Conservation (phyloP, 257 asterid species). For the Plantago major region DNA sequence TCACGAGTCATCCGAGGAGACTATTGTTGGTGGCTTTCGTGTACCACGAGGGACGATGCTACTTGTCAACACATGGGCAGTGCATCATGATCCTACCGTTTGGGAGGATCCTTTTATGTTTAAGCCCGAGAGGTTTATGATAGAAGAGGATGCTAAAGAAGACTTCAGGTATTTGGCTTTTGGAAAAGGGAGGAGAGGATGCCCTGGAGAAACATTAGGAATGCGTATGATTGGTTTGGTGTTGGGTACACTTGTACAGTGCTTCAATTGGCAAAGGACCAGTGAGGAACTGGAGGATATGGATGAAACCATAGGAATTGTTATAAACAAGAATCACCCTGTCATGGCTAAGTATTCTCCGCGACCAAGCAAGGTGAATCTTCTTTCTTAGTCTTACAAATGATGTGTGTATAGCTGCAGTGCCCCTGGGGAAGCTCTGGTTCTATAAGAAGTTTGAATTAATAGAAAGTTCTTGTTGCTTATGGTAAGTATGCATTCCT, state of each 20-base stretch:
- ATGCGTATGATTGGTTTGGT: slow-evolving; percentile 5
- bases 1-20: slow-evolving; percentile 27
- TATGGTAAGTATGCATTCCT: no score
- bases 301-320: slow-evolving; percentile 1
- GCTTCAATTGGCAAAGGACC: not conserved
- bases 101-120: slow-evolving; percentile 6
- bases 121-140: slow-evolving; percentile 8
- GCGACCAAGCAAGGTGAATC: no score
- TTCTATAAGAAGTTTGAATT: no score
- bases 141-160: not conserved
- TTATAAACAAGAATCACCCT: not conserved
- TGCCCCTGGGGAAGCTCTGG: no score
- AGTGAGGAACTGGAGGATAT: slow-evolving; percentile 10
- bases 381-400: no score
- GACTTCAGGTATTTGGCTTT: slow-evolving; percentile 5
- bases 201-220: slow-evolving; percentile 6
- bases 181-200: slow-evolving; percentile 6
- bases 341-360: no score
- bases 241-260: slow-evolving; percentile 1
- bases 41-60: slow-evolving; percentile 4
- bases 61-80: slow-evolving; percentile 5
- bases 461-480: no score
- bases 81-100: slow-evolving; percentile 6
- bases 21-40: not conserved
- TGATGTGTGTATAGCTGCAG: no score